Evolutionary conservation across 1,284 basidiomycete genomes (phyloP).

Genomic region (Clitocybe nebularis): DNA sequence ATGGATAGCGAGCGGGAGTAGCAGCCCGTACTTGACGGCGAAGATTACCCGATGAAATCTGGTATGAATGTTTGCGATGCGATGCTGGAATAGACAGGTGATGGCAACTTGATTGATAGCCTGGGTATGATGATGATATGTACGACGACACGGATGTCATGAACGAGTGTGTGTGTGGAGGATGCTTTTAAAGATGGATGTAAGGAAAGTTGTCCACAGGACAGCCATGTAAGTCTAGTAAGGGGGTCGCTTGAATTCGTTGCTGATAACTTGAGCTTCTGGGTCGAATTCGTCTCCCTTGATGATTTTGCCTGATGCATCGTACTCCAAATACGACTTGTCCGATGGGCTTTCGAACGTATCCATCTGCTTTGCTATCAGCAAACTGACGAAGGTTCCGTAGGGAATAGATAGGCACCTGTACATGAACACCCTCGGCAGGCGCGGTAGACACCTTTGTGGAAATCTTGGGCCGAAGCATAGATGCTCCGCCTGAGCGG

Average conservation of each 20-base stretch:
- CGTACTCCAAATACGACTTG: constrained; percentile 40
- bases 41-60: no score
- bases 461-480: constrained; percentile 29
- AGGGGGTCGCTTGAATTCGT: constrained; percentile 61
- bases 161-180: constrained; percentile 1
- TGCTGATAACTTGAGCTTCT: constrained; percentile 51
- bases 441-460: constrained; percentile 26
- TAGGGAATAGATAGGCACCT: constrained; percentile 25
- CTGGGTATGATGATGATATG: no score
- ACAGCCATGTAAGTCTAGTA: constrained; percentile 32
- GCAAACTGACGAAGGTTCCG: not conserved
- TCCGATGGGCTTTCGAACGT: constrained; percentile 48
- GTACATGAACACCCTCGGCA: constrained; percentile 41
- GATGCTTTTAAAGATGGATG: not conserved
- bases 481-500: constrained; percentile 29
- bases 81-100: no score
- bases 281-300: constrained; percentile 44
- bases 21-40: no score
- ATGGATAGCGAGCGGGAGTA: not conserved
- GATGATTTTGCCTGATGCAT: constrained; percentile 44
- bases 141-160: no score
- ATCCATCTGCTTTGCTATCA: constrained; percentile 41
- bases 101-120: no score
- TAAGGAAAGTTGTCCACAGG: constrained; percentile 1
- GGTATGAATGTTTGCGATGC: no score